A percentile compares a stretch with the other conserved stretches of the same genome.
Evolutionary conservation across 1,284 basidiomycete genomes (phyloP).

Genomic region (Coriolopsis trogii): DNA sequence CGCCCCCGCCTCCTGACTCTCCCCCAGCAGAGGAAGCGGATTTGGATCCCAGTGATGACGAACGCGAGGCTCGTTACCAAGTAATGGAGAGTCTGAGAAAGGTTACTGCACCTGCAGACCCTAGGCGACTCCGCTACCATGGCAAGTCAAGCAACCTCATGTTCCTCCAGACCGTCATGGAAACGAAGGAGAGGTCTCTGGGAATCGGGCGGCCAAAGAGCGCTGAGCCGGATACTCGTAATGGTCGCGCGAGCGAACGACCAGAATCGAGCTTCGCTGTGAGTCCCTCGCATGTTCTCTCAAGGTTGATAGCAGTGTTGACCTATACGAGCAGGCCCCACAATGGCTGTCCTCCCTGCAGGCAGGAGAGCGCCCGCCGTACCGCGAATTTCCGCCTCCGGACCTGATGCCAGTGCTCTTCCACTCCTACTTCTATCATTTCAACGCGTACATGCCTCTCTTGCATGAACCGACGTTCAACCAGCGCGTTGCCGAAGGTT

Average conservation of each 20-base stretch:
- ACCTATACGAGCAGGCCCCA: no score
- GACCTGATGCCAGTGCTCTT: slow-evolving; percentile 67
- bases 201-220: slow-evolving; percentile 22
- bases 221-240: no score
- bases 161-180: slow-evolving; percentile 50
- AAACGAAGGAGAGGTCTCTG: slow-evolving; percentile 47
- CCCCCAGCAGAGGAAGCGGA: slow-evolving; percentile 31
- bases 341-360: background rate
- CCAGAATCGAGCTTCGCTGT: no score
- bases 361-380: no score
- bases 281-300: no score
- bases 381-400: slow-evolving; percentile 53
- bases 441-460: slow-evolving; percentile 70
- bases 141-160: slow-evolving; percentile 56
- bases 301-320: no score
- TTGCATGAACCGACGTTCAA: slow-evolving; percentile 81
- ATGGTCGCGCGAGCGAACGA: no score
- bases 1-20: slow-evolving; percentile 14
- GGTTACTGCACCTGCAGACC: slow-evolving; percentile 23
- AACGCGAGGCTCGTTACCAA: slow-evolving; percentile 25
- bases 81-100: slow-evolving; percentile 25
- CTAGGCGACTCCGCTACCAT: slow-evolving; percentile 43
- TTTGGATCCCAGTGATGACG: slow-evolving; percentile 40
- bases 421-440: slow-evolving; percentile 66
- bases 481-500: slow-evolving; percentile 49